Conservation (phyloP, 2,329 filamentous ascomycete genomes). For the Colletotrichum eremochloae region DNA sequence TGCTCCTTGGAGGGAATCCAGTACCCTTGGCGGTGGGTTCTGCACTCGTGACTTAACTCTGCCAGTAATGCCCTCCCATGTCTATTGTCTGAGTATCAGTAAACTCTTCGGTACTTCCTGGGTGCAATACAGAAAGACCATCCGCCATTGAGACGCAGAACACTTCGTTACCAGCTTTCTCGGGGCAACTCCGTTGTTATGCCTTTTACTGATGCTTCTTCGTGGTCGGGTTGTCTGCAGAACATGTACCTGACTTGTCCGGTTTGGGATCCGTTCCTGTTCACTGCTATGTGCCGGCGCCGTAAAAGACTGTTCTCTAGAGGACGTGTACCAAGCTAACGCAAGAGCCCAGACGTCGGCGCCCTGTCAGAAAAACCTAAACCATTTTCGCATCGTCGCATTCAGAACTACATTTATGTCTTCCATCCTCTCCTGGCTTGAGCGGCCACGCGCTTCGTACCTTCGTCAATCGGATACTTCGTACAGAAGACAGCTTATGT, state of each 20-base stretch:
- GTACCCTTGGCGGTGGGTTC: slow-evolving; percentile 18
- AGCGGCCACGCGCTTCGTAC: slow-evolving; percentile 6
- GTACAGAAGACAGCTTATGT: neutral
- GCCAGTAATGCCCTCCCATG: slow-evolving; percentile 5
- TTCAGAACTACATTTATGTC: slow-evolving; percentile 24
- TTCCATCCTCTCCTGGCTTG: slow-evolving; percentile 10
- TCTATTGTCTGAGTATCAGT: neutral
- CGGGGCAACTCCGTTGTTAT: neutral
- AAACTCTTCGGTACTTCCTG: neutral
- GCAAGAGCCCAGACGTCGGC: slow-evolving; percentile 25
- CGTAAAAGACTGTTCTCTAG: slow-evolving; percentile 14
- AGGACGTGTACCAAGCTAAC: slow-evolving; percentile 25
- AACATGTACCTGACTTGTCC: slow-evolving; percentile 35
- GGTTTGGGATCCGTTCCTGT: slow-evolving; percentile 31
- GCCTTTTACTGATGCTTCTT: neutral
- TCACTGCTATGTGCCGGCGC: neutral
- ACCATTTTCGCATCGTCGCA: slow-evolving; percentile 29
- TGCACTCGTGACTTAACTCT: slow-evolving; percentile 31
- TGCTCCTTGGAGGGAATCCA: slow-evolving; percentile 11
- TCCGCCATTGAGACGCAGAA: slow-evolving; percentile 1
- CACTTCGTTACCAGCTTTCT: neutral
- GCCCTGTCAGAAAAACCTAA: slow-evolving; percentile 31
- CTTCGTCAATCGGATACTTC: neutral
- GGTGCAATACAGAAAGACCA: neutral
- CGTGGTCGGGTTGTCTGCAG: neutral